These are phyloP conservation scores for Anaeramoeba flamelloides DNA, from an alignment of 78 protist genomes.

Conservation along the genomic window DNA sequence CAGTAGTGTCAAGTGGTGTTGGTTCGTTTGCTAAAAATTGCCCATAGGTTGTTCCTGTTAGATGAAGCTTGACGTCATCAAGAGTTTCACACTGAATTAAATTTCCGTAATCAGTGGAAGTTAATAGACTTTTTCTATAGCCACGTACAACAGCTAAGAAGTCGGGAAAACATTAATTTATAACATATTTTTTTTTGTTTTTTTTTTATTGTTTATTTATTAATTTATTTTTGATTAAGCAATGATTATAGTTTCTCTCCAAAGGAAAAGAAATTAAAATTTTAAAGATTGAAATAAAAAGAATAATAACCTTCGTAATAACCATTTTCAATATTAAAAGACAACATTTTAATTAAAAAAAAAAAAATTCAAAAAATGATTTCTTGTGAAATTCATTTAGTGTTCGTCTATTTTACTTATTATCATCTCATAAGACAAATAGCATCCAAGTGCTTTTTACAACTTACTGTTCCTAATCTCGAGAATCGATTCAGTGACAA, in stretches of 20 bases:
- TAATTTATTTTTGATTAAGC: too few species aligned
- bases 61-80: conserved; percentile 81
- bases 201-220: too few species aligned
- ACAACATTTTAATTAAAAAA: not conserved
- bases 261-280: too few species aligned
- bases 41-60: conserved; percentile 76
- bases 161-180: too few species aligned
- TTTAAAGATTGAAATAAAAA: too few species aligned
- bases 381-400: not conserved
- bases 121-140: conserved; percentile 48
- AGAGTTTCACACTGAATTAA: conserved; percentile 81
- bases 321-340: not conserved
- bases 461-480: too few species aligned
- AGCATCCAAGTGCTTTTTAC: too few species aligned
- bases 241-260: too few species aligned
- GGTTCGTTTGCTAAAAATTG: conserved; percentile 75
- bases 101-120: conserved; percentile 61
- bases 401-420: not conserved
- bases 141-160: conserved; percentile 15
- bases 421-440: too few species aligned
- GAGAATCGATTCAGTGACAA: too few species aligned
- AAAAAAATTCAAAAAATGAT: not conserved
- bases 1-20: conserved; percentile 2
- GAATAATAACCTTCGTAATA: not conserved
- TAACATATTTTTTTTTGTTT: too few species aligned